Evolutionary conservation across 1,284 basidiomycete genomes (phyloP).

Genomic region (Anthracocystis panici-leucophaei): DNA sequence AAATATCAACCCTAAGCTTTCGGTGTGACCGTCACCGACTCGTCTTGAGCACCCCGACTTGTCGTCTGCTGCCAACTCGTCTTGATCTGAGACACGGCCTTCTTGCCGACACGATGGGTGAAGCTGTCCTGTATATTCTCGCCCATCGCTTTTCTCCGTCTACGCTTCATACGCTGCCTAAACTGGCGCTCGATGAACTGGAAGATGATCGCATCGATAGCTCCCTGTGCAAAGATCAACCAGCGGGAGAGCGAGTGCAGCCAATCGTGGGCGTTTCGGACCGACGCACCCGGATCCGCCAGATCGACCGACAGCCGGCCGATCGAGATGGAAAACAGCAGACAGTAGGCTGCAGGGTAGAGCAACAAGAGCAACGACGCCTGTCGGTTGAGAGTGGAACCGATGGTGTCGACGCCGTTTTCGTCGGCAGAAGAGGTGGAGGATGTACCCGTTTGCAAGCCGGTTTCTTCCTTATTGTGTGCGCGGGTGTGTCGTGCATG

Average conservation of each 20-base stretch:
- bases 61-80: constrained; percentile 11
- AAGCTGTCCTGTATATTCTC: constrained; percentile 43
- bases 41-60: neutral
- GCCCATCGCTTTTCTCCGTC: constrained; percentile 52
- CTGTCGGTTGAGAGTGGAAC: constrained; percentile 61
- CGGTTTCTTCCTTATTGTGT: constrained; percentile 7
- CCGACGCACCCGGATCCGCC: constrained; percentile 23
- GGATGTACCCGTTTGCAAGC: constrained; percentile 27
- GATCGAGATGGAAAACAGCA: constrained; percentile 61
- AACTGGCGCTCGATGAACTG: constrained; percentile 62
- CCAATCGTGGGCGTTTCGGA: constrained; percentile 37
- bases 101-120: constrained; percentile 17
- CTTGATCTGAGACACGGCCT: constrained; percentile 3
- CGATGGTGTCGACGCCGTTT: constrained; percentile 57
- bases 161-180: constrained; percentile 54
- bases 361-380: constrained; percentile 58
- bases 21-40: neutral
- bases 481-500: neutral
- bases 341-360: constrained; percentile 57
- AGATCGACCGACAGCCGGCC: constrained; percentile 52
- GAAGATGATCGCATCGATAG: constrained; percentile 63
- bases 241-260: constrained; percentile 51
- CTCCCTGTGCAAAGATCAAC: constrained; percentile 63
- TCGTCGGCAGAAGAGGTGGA: constrained; percentile 38
- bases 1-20: neutral